Conservation (phyloP, 768 basidiomycete genomes). For the Phylloporus sp. region DNA sequence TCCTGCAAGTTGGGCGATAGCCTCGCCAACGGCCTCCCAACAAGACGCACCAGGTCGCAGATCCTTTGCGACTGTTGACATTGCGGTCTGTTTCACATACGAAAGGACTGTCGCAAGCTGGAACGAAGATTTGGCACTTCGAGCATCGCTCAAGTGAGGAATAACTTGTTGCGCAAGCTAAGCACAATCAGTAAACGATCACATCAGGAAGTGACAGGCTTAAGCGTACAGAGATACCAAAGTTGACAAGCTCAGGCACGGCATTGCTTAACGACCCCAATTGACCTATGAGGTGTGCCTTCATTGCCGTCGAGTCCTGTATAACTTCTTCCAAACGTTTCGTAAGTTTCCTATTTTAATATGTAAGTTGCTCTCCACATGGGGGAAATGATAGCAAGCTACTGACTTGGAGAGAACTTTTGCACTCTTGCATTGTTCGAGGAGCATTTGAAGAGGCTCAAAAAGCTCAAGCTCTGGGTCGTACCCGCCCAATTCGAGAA, state of each 20-base stretch:
- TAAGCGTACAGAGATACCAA: constrained; percentile 76
- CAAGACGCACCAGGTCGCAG: constrained; percentile 60
- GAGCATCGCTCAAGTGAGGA: constrained; percentile 79
- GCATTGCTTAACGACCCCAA: constrained; percentile 68
- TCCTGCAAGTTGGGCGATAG: constrained; percentile 63
- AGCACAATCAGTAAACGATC: neutral
- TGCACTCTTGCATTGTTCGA: constrained; percentile 78
- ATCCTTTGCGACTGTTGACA: constrained; percentile 64
- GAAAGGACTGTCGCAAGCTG: constrained; percentile 65
- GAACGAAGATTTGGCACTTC: constrained; percentile 74
- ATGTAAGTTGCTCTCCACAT: constrained; percentile 1
- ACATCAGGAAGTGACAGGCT: neutral
- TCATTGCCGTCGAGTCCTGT: constrained; percentile 67
- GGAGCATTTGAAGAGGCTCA: constrained; percentile 73
- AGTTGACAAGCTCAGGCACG: constrained; percentile 81
- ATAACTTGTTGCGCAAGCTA: constrained; percentile 89
- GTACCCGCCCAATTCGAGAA: constrained; percentile 68
- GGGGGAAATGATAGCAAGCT: neutral
- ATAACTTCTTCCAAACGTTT: constrained; percentile 81
- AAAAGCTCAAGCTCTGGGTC: constrained; percentile 75
- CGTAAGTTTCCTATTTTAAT: constrained; percentile 73
- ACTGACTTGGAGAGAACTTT: constrained; percentile 76
- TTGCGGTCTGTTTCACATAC: constrained; percentile 71
- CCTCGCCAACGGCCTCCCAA: constrained; percentile 76
- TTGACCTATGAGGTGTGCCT: constrained; percentile 64